Evolutionary conservation across 192 early-diverging fungal genomes (phyloP).

Genomic region (Entrophospora sp.): DNA sequence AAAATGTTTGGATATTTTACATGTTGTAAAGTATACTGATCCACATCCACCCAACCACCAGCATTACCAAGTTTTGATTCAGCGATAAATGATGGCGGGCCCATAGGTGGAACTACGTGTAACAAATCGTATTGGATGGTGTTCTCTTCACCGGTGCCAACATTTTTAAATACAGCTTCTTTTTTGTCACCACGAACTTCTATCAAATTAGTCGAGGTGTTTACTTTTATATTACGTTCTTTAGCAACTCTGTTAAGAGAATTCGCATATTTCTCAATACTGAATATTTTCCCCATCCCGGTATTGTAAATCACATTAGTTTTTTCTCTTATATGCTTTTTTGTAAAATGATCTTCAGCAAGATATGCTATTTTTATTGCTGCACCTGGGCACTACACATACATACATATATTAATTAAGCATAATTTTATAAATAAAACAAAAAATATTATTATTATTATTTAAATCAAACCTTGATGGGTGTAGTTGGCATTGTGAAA

Average conservation of each 20-base stretch:
- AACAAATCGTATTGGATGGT: constrained; percentile 70
- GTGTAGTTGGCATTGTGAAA: constrained; percentile 81
- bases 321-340: constrained; percentile 56
- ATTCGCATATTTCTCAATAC: constrained; percentile 73
- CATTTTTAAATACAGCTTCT: constrained; percentile 62
- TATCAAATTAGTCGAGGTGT: constrained; percentile 61
- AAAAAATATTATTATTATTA: neutral
- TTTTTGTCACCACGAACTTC: constrained; percentile 54
- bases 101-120: constrained; percentile 80
- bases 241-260: constrained; percentile 59
- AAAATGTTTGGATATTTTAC: constrained; percentile 69
- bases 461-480: constrained; percentile 50
- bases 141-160: constrained; percentile 45
- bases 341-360: constrained; percentile 73
- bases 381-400: constrained; percentile 63
- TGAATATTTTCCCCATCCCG: constrained; percentile 80
- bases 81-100: constrained; percentile 70
- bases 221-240: constrained; percentile 59
- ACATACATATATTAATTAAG: neutral
- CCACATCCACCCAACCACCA: constrained; percentile 75
- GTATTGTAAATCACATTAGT: constrained; percentile 67
- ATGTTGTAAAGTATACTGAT: constrained; percentile 74
- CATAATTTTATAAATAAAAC: neutral
- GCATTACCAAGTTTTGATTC: constrained; percentile 59
- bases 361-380: constrained; percentile 84